phyloP scores from a whole-genome alignment of 1,139 yeast genomes.

The Candida tropicalis region DNA sequence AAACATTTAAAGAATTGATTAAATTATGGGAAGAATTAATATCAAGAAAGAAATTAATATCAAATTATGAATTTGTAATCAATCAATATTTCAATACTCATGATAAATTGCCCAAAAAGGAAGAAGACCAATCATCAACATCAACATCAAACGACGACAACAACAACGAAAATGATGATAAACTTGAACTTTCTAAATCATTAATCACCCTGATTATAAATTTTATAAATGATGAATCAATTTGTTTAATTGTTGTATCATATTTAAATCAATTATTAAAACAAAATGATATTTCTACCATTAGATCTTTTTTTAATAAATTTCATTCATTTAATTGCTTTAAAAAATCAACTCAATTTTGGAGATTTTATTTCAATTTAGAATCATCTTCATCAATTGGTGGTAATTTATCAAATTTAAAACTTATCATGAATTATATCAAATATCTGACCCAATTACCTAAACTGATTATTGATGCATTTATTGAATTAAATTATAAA shows the following conservation, averaged over 20 bases:
- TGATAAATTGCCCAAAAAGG: conserved; percentile 13
- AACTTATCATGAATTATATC: conserved; percentile 44
- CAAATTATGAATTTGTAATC: conserved; percentile 22
- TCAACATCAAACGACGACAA: background rate
- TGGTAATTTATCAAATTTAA: conserved; percentile 46
- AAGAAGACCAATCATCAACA: conserved; percentile 5
- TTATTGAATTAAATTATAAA: conserved; percentile 25
- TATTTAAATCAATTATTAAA: conserved; percentile 21
- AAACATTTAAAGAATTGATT: conserved; percentile 23
- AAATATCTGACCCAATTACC: conserved; percentile 51
- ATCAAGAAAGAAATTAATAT: conserved; percentile 9
- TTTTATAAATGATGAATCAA: conserved; percentile 35
- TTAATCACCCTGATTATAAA: conserved; percentile 18
- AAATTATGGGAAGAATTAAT: conserved; percentile 21
- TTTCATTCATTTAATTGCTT: conserved; percentile 41
- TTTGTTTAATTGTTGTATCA: conserved; percentile 25
- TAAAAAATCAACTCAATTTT: conserved; percentile 48
- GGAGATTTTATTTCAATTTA: conserved; percentile 58
- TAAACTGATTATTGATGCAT: conserved; percentile 44
- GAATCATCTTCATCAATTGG: conserved; percentile 36
- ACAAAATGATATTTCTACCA: conserved; percentile 10
- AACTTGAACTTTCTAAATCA: conserved; percentile 10
- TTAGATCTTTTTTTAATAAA: conserved; percentile 35
- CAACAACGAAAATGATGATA: background rate
- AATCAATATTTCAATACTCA: conserved; percentile 22